These are phyloP conservation scores for Ceratorhiza oryzae-sativae DNA, from an alignment of 1,284 basidiomycete species.

Conservation along the genomic window DNA sequence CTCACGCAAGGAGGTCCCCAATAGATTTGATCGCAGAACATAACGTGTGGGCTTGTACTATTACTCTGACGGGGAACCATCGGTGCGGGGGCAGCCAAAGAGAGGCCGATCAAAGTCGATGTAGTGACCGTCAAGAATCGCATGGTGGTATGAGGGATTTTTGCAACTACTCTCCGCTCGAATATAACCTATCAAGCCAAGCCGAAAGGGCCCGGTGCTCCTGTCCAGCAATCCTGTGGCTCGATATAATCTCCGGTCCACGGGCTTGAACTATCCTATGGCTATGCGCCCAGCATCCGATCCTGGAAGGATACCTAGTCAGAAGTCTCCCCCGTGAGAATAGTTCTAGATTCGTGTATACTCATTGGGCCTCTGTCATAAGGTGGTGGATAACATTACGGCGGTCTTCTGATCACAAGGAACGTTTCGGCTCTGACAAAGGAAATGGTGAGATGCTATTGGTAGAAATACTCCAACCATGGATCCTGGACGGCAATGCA, in stretches of 20 bases:
- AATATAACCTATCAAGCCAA: not conserved
- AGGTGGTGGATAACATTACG: not conserved
- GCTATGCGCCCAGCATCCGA: not conserved
- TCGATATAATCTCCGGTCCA: not conserved
- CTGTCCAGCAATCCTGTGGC: not conserved
- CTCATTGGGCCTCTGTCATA: not conserved
- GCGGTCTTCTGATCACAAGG: not conserved
- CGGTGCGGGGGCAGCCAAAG: not conserved
- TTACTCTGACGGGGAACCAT: constrained; percentile 1
- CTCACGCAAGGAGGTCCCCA: constrained; percentile 3
- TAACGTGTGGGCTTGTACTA: not conserved
- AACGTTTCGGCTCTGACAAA: constrained; percentile 3
- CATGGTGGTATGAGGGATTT: not conserved
- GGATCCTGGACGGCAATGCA: not conserved
- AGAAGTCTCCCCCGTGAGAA: not conserved
- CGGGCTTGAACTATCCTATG: not conserved
- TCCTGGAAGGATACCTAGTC: not conserved
- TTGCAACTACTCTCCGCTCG: not conserved
- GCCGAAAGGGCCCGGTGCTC: not conserved
- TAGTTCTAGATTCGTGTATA: not conserved
- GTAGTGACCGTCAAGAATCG: not conserved
- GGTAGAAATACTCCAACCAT: not conserved
- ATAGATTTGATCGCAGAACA: not conserved
- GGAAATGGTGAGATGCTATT: not conserved
- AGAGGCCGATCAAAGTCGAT: not conserved